Evolutionary conservation across 257 asterid species (phyloP).

Genomic region (Lavandula angustifolia): DNA sequence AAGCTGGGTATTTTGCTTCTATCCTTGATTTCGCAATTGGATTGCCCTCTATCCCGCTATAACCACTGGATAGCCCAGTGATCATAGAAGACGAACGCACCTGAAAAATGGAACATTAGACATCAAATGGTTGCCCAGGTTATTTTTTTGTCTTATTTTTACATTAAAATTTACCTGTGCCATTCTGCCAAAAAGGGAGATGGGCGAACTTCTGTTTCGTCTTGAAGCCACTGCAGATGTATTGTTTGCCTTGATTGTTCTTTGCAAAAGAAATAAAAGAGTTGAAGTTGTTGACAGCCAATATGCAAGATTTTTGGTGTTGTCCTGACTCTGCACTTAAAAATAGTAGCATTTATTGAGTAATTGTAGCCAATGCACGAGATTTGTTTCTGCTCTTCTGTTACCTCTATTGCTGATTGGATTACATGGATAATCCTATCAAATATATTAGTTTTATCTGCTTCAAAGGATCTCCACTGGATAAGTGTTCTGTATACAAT

Average conservation of each 20-base stretch:
- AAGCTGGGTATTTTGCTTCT: slow-evolving; percentile 90
- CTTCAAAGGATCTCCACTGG: slow-evolving; percentile 95
- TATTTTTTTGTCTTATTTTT: neutral
- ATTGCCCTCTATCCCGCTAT: slow-evolving; percentile 89
- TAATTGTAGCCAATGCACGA: neutral
- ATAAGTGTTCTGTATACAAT: slow-evolving; percentile 69
- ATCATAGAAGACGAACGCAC: slow-evolving; percentile 68
- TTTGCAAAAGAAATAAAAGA: slow-evolving; percentile 78
- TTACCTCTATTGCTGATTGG: slow-evolving; percentile 86
- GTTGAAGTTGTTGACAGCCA: slow-evolving; percentile 92
- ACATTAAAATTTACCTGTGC: slow-evolving; percentile 62
- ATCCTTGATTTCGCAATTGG: slow-evolving; percentile 64
- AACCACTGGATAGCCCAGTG: slow-evolving; percentile 78
- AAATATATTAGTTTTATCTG: slow-evolving; percentile 78
- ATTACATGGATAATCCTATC: slow-evolving; percentile 82
- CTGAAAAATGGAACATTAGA: slow-evolving; percentile 42
- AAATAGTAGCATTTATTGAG: too few relatives aligned
- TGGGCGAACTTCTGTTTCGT: slow-evolving; percentile 76
- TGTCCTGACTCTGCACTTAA: slow-evolving; percentile 56
- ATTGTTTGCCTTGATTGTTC: slow-evolving; percentile 83
- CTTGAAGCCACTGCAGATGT: slow-evolving; percentile 49
- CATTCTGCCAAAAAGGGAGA: slow-evolving; percentile 79
- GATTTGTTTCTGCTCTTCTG: neutral
- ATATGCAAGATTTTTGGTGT: slow-evolving; percentile 65
- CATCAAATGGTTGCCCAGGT: slow-evolving; percentile 29